phyloP scores from a whole-genome alignment of 2,329 filamentous ascomycete genomes.

The Ceratocystis lukuohia region DNA sequence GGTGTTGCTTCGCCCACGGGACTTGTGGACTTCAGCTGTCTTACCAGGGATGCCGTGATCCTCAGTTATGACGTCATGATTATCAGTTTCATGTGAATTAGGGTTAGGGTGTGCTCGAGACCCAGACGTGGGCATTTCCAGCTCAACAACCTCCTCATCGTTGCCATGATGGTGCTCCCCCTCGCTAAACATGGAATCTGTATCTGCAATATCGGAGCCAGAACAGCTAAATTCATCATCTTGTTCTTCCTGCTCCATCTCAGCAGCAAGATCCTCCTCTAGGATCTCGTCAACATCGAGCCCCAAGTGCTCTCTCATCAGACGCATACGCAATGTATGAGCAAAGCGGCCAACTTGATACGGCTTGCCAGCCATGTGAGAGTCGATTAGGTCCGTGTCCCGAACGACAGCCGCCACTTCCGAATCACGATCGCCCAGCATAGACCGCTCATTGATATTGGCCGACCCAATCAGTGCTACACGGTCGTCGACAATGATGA shows the following conservation, averaged over 20 bases:
- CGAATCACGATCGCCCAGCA: slow-evolving; percentile 83
- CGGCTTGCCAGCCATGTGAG: slow-evolving; percentile 77
- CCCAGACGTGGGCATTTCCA: neutral
- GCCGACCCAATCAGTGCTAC: slow-evolving; percentile 90
- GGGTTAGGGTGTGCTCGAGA: slow-evolving; percentile 64
- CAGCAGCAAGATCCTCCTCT: slow-evolving; percentile 59
- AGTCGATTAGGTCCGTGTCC: slow-evolving; percentile 85
- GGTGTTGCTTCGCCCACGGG: slow-evolving; percentile 19
- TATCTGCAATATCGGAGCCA: slow-evolving; percentile 28
- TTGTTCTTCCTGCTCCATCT: slow-evolving; percentile 41
- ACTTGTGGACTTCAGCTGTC: slow-evolving; percentile 33
- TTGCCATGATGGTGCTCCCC: neutral
- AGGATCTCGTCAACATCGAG: slow-evolving; percentile 84
- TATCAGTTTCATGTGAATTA: slow-evolving; percentile 56
- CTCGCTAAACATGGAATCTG: slow-evolving; percentile 22
- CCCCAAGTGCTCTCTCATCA: slow-evolving; percentile 96
- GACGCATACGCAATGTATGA: slow-evolving; percentile 77
- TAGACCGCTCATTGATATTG: slow-evolving; percentile 96
- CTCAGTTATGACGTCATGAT: slow-evolving; percentile 49
- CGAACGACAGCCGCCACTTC: slow-evolving; percentile 82
- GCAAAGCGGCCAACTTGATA: slow-evolving; percentile 88
- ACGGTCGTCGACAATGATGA: slow-evolving; percentile 89
- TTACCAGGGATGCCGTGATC: slow-evolving; percentile 45
- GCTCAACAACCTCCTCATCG: neutral
- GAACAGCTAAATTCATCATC: slow-evolving; percentile 27